Evolutionary conservation across 1,139 yeast species (phyloP).

Genomic region (Zygoascus sp.): DNA sequence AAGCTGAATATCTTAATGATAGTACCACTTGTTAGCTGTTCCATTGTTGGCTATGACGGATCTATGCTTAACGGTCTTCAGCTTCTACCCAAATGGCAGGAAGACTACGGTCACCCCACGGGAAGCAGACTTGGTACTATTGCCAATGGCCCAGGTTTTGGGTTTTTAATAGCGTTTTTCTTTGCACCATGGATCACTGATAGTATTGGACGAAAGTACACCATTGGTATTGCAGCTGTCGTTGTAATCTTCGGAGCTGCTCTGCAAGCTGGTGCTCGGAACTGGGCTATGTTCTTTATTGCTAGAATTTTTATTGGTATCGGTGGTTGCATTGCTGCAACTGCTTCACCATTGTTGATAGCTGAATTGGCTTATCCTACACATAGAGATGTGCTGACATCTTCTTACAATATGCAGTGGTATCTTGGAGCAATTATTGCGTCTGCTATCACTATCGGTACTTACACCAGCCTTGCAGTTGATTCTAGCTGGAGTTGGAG

Average conservation of each 20-base stretch:
- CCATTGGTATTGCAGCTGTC: slow-evolving; percentile 11
- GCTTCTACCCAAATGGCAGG: slow-evolving; percentile 39
- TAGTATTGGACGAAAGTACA: slow-evolving; percentile 8
- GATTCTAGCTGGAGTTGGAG: slow-evolving; percentile 42
- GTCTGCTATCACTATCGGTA: slow-evolving; percentile 40
- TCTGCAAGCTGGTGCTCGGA: slow-evolving; percentile 15
- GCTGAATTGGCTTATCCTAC: slow-evolving; percentile 39
- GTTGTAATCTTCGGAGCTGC: slow-evolving; percentile 14
- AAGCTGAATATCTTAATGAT: slow-evolving; percentile 13
- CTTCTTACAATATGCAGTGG: slow-evolving; percentile 49
- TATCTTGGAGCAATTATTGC: slow-evolving; percentile 53
- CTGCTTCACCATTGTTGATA: slow-evolving; percentile 31
- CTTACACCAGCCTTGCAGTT: slow-evolving; percentile 40
- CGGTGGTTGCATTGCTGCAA: slow-evolving; percentile 21
- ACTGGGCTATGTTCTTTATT: slow-evolving; percentile 37
- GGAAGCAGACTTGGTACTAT: slow-evolving; percentile 47
- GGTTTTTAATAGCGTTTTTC: slow-evolving; percentile 28
- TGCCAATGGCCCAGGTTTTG: slow-evolving; percentile 50
- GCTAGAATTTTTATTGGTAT: slow-evolving; percentile 19
- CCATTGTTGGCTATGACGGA: slow-evolving; percentile 49
- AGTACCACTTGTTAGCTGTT: not conserved
- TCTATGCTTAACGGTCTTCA: slow-evolving; percentile 51
- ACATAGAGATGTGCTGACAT: slow-evolving; percentile 45
- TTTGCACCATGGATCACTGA: slow-evolving; percentile 12
- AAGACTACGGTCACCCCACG: slow-evolving; percentile 38